Conservation (phyloP, 805 yeast genomes). For the Ogataea chonburiensis region DNA sequence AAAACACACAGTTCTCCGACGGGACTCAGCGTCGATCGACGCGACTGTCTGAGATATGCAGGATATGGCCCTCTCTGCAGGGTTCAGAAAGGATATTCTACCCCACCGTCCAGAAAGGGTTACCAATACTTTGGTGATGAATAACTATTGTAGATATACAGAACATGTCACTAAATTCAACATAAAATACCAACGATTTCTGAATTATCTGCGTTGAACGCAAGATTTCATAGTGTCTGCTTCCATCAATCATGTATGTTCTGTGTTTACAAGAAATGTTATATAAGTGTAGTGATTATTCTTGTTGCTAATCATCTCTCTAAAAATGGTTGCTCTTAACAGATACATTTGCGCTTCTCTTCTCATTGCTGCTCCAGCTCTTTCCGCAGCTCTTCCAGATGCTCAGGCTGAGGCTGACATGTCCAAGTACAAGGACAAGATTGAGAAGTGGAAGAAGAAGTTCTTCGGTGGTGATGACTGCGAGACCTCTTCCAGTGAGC, state of each 20-base stretch:
- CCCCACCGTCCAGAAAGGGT: no score
- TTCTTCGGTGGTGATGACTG: conserved; percentile 14
- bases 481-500: conserved; percentile 1
- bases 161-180: no score
- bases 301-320: no score
- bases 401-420: conserved; percentile 18
- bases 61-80: no score
- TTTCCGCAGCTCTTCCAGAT: conserved; percentile 13
- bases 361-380: conserved; percentile 15
- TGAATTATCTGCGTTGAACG: conserved; percentile 1
- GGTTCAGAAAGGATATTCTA: no score
- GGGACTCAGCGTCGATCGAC: conserved; percentile 5
- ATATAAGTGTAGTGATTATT: no score
- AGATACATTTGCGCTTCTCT: conserved; percentile 9
- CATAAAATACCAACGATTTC: no score
- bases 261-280: no score
- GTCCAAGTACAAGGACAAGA: conserved; percentile 12
- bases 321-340: conserved; percentile 21
- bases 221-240: conserved; percentile 2
- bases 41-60: no score
- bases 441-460: conserved; percentile 11
- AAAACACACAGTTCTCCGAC: background rate
- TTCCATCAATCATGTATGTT: background rate
- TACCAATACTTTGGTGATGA: no score
- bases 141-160: no score